Conservation (phyloP, 352 stramenopile species). For the Thalassiosira mediterranea region DNA sequence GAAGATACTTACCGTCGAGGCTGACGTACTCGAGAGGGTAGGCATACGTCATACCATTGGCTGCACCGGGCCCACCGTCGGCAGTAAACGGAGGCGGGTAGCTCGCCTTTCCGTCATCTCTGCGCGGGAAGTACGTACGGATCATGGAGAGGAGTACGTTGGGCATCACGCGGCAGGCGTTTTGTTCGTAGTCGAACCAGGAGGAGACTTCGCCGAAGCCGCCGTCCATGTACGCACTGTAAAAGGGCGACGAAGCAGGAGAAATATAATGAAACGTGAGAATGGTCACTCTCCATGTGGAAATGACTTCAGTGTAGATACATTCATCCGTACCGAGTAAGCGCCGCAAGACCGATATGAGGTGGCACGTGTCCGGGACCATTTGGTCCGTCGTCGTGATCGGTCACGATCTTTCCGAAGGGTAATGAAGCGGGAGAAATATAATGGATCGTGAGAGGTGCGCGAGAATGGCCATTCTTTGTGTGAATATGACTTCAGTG, state of each 20-base stretch:
- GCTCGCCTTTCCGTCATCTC: neutral
- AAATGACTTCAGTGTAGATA: neutral
- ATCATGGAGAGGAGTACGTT: slow-evolving; percentile 1
- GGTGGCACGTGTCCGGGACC: neutral
- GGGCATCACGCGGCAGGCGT: neutral
- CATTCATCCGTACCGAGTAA: neutral
- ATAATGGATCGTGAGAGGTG: no score
- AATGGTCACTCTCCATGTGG: no score
- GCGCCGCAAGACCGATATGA: neutral
- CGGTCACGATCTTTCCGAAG: neutral
- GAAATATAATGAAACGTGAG: no score
- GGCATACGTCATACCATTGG: no score
- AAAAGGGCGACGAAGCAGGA: neutral
- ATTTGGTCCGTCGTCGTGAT: neutral
- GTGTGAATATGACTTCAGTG: neutral
- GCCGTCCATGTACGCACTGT: no score
- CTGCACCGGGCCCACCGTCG: neutral
- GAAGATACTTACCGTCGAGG: no score
- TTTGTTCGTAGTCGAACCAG: neutral
- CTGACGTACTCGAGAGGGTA: no score
- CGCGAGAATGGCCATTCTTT: no score
- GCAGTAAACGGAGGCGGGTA: neutral
- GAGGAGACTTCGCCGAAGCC: no score
- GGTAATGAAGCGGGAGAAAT: slow-evolving; percentile 1
- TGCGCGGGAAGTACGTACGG: neutral